Base-by-base conservation (phyloP, 2,329 filamentous ascomycete genomes). In the Ophiosphaerella narmari region DNA sequence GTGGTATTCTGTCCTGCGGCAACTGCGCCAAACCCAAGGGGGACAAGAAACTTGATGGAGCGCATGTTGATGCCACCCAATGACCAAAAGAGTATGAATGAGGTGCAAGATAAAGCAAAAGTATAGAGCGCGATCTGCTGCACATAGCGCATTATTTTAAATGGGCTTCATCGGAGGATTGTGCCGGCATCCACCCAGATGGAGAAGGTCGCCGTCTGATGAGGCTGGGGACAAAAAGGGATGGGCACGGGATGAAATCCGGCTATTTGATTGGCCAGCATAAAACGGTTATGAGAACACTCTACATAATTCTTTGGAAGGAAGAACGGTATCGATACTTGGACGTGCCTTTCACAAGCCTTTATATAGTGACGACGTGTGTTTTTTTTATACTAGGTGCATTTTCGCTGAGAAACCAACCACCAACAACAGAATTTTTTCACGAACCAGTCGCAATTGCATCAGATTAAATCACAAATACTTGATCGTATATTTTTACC, bases 121-220 rank as follows among this genome's bases (percentile, higher is more conserved):
- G 45, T 31, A 43, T 36, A 64, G 16, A 54, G n/a, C 18, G 42
- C 7, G 21, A 52, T 16, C 12, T 45, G 36, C 18, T 51, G 53
- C 32, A 39, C 61, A 66, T 59, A 43, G 16, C 52, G 54, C 70
- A 72, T 71, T 8, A 46, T 50, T 67, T 66, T 62, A 39, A 6
- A 42, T 12, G 33, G 14, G n/a, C 14, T 55, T 34, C 38, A 39
- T 32, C 21, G n/a, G 18, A 45, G 39, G 23, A 44, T 18, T 24
- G 35, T 40, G 40, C 39, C 39, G 36, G 52, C 29, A 46, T 39
- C 57, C 58, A 68, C 66, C 36, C 57, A 38, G 49, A 62, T 60
- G 34, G 9, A 61, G 57, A 55, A 55, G 47, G 54, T 59, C 34
- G 52, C 40, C 35, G 47, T 45, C 39, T 52, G 52, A 47, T 53